Percentiles rank a stretch among this genome's conserved stretches.
phyloP scores from a whole-genome alignment of 148 eudicot species.

The Rhododendron ferrugineum region DNA sequence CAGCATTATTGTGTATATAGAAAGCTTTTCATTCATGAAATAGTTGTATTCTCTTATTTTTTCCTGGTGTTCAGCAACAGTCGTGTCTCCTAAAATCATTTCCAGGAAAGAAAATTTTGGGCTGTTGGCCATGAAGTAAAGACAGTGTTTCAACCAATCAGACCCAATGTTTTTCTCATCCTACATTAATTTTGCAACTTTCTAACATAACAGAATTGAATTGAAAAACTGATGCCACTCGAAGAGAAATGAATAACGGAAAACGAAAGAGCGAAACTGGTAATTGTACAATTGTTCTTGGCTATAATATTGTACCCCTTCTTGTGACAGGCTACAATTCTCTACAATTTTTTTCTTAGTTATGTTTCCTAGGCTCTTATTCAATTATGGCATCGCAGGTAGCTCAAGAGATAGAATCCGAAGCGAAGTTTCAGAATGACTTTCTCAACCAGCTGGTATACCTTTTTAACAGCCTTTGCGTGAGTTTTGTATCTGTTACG shows the following conservation, averaged over 20 bases:
- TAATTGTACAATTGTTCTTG: background rate
- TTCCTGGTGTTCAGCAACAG: background rate
- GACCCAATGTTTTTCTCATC: background rate
- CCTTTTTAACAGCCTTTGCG: background rate
- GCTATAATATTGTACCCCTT: background rate
- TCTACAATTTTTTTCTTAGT: background rate
- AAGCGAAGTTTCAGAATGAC: conserved; percentile 75
- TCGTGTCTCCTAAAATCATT: background rate
- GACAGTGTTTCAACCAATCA: background rate
- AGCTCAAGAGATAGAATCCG: conserved; percentile 68
- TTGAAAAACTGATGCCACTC: background rate
- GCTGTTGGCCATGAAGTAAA: background rate
- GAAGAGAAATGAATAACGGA: background rate
- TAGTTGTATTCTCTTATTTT: background rate
- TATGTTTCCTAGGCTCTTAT: conserved; percentile 11
- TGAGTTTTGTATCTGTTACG: background rate
- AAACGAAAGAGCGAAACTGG: background rate
- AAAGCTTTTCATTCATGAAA: background rate
- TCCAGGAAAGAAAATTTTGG: background rate
- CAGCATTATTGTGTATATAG: background rate
- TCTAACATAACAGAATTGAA: background rate
- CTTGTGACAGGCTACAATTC: background rate
- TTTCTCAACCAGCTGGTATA: conserved; percentile 80
- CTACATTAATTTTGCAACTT: background rate
- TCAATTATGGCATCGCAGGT: conserved; percentile 42